Percentiles rank a stretch among this genome's conserved stretches.
Evolutionary conservation across 306 rosid species (phyloP).

Genomic region (Cajanus cajan): DNA sequence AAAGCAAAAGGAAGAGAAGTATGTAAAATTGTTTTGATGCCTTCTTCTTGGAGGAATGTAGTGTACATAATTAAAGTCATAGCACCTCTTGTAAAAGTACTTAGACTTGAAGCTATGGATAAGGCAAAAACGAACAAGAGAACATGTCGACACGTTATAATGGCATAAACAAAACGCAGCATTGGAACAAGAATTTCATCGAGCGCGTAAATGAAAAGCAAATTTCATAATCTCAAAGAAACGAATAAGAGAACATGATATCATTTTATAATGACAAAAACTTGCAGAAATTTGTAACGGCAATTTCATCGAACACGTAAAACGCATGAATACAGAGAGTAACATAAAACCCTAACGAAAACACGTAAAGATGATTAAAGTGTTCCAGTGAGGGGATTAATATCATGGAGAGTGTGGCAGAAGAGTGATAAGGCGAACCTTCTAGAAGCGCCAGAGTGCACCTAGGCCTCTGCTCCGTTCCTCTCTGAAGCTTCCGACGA

Average conservation of each 20-base stretch:
- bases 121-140: neutral
- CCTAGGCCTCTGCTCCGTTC: neutral
- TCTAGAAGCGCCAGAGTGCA: neutral
- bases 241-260: neutral
- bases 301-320: slow-evolving; percentile 18
- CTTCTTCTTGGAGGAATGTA: too few relatives aligned
- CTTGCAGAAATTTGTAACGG: neutral
- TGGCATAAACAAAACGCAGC: neutral
- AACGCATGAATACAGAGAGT: neutral
- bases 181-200: neutral
- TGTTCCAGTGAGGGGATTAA: neutral
- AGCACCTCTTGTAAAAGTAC: too few relatives aligned
- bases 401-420: neutral
- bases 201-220: neutral
- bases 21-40: too few relatives aligned
- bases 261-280: neutral
- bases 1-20: too few relatives aligned
- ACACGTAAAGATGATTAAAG: neutral
- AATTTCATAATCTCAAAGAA: neutral
- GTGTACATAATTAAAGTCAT: too few relatives aligned
- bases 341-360: slow-evolving; percentile 19
- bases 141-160: neutral
- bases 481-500: neutral
- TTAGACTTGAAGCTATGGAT: too few relatives aligned
- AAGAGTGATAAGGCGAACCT: slow-evolving; percentile 5